A percentile compares a stretch with the other conserved stretches of the same genome.
Evolutionary conservation across 192 early-diverging fungal genomes (phyloP).

Genomic region (Anaeromyces robustus): DNA sequence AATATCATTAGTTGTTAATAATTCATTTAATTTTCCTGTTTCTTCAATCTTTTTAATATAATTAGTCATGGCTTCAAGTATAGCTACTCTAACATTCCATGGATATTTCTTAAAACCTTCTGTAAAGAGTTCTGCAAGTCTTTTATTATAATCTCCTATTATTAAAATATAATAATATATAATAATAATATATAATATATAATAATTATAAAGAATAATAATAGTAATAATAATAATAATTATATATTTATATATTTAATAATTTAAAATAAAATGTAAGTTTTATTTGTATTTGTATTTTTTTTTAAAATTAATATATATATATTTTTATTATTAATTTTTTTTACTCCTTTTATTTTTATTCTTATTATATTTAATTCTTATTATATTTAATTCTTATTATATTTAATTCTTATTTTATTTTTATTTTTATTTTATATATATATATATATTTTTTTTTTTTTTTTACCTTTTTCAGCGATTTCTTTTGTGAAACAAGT

Average conservation of each 20-base stretch:
- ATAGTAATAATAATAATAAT: no score
- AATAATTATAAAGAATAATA: no score
- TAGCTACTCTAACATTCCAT: conserved; percentile 68
- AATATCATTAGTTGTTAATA: no score
- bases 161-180: conserved; percentile 2
- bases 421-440: no score
- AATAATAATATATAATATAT: not conserved
- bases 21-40: no score
- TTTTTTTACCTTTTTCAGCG: conserved; percentile 31
- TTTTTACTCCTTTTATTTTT: no score
- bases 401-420: not conserved
- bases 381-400: not conserved
- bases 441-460: not conserved
- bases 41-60: no score
- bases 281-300: no score
- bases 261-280: no score
- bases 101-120: conserved; percentile 42
- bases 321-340: no score
- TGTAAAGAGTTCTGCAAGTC: conserved; percentile 23
- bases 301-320: no score
- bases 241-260: no score
- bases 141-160: conserved; percentile 19
- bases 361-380: conserved; percentile 1
- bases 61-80: conserved; percentile 39
- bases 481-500: conserved; percentile 26